A percentile compares a stretch with the other conserved stretches of the same genome.
These are phyloP conservation scores for Kodamaea leandrae DNA, from an alignment of 805 yeast genomes.

Conservation along the genomic window DNA sequence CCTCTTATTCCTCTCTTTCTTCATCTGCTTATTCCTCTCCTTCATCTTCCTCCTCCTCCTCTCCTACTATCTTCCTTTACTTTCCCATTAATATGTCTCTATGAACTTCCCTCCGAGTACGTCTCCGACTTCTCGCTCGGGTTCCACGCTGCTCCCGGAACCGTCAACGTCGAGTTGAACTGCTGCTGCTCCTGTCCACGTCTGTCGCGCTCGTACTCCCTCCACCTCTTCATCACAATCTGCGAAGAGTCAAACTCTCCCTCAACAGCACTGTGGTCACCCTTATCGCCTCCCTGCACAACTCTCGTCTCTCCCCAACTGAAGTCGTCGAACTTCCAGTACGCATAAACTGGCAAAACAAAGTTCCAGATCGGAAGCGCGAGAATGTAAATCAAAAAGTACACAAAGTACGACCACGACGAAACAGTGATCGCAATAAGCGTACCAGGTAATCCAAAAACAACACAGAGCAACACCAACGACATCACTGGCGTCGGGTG, in stretches of 20 bases:
- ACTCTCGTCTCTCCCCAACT: slow-evolving; percentile 95
- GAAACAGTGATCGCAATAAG: slow-evolving; percentile 80
- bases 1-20: no score
- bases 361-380: slow-evolving; percentile 96
- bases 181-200: slow-evolving; percentile 29
- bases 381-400: slow-evolving; percentile 73
- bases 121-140: slow-evolving; percentile 20
- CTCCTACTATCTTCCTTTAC: no score
- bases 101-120: not conserved
- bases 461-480: slow-evolving; percentile 68
- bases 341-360: slow-evolving; percentile 80
- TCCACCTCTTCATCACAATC: slow-evolving; percentile 91
- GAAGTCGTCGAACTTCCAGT: slow-evolving; percentile 94
- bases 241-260: slow-evolving; percentile 91
- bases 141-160: slow-evolving; percentile 46
- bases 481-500: slow-evolving; percentile 77
- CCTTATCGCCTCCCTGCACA: slow-evolving; percentile 65
- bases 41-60: no score
- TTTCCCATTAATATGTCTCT: no score
- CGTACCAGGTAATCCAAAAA: slow-evolving; percentile 83
- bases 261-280: slow-evolving; percentile 61
- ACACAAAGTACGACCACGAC: slow-evolving; percentile 63
- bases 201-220: slow-evolving; percentile 80
- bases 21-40: no score
- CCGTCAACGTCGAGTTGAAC: slow-evolving; percentile 18